Conservation (phyloP, 208 protist genomes). For the Wallacemonas sp. region DNA sequence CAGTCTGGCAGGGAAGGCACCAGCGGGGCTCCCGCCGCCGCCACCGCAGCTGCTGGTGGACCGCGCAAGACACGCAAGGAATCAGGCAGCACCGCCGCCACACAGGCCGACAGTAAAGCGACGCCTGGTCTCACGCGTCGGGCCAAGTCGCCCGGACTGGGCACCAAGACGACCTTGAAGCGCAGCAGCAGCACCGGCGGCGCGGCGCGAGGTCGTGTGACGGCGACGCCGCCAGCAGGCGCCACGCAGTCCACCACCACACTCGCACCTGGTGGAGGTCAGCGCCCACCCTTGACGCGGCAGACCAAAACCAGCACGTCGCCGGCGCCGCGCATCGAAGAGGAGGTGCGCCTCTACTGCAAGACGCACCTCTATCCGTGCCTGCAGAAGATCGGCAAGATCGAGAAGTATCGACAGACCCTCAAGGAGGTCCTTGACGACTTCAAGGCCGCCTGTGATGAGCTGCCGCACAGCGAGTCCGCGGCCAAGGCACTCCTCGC, state of each 20-base stretch:
- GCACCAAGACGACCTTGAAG: constrained; percentile 7
- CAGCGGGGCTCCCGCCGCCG: no score
- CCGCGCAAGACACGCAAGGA: constrained; percentile 10
- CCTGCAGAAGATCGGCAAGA: constrained; percentile 44
- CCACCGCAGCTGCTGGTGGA: background rate
- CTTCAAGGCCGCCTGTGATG: constrained; percentile 31
- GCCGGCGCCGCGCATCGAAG: constrained; percentile 3
- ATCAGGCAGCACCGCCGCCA: background rate
- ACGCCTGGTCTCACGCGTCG: constrained; percentile 2
- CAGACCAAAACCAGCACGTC: background rate
- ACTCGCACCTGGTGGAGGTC: constrained; percentile 1
- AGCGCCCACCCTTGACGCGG: constrained; percentile 11
- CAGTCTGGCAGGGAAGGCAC: background rate
- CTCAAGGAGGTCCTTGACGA: constrained; percentile 35
- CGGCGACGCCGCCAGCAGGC: no score
- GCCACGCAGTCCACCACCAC: constrained; percentile 30
- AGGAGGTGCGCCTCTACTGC: constrained; percentile 58
- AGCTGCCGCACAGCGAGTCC: background rate
- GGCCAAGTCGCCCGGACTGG: constrained; percentile 21
- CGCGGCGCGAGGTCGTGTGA: no score
- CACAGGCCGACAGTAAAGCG: background rate
- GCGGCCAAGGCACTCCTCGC: constrained; percentile 8
- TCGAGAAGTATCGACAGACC: constrained; percentile 41
- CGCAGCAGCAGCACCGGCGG: constrained; percentile 26
- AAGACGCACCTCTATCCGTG: constrained; percentile 55